Percentiles rank a stretch among this genome's conserved stretches.
These are phyloP conservation scores for Salvia sclarea DNA, from an alignment of 305 asterid genomes.

Conservation along the genomic window DNA sequence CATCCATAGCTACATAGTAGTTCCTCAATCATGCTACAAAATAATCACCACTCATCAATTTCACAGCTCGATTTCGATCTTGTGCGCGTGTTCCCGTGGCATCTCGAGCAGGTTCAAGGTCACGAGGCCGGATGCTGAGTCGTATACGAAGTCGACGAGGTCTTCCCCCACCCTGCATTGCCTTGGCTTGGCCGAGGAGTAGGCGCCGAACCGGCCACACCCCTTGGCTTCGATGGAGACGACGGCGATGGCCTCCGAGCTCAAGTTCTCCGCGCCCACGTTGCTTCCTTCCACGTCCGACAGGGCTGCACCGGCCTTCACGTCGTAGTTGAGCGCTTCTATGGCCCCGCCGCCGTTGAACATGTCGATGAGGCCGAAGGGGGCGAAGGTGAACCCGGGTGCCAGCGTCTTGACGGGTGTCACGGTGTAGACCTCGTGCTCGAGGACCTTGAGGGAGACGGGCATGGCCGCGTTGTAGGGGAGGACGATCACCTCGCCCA, in stretches of 20 bases:
- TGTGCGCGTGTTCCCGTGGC: conserved; percentile 52
- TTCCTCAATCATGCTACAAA: conserved; percentile 8
- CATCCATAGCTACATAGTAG: conserved; percentile 24
- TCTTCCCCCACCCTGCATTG: conserved; percentile 46
- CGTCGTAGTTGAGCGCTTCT: conserved; percentile 42
- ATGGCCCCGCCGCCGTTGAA: conserved; percentile 68
- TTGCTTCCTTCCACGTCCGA: conserved; percentile 25
- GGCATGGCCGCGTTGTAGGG: conserved; percentile 63
- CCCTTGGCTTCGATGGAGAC: conserved; percentile 66
- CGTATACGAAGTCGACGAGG: conserved; percentile 49
- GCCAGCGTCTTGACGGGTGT: conserved; percentile 58
- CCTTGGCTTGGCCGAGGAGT: conserved; percentile 67
- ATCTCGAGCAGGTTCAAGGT: conserved; percentile 44
- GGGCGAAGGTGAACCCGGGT: conserved; percentile 60
- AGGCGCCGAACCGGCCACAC: conserved; percentile 74
- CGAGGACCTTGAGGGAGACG: conserved; percentile 71
- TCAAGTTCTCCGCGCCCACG: conserved; percentile 43
- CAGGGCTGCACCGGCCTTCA: conserved; percentile 22
- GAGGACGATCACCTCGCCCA: conserved; percentile 41
- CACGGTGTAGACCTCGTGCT: conserved; percentile 74
- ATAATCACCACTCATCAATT: background rate
- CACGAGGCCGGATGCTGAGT: conserved; percentile 42
- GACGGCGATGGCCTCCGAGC: conserved; percentile 40
- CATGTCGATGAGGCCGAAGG: conserved; percentile 83
- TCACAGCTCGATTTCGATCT: conserved; percentile 46